Conservation (phyloP, 1,139 yeast species). For the Candida sanyaensis region DNA sequence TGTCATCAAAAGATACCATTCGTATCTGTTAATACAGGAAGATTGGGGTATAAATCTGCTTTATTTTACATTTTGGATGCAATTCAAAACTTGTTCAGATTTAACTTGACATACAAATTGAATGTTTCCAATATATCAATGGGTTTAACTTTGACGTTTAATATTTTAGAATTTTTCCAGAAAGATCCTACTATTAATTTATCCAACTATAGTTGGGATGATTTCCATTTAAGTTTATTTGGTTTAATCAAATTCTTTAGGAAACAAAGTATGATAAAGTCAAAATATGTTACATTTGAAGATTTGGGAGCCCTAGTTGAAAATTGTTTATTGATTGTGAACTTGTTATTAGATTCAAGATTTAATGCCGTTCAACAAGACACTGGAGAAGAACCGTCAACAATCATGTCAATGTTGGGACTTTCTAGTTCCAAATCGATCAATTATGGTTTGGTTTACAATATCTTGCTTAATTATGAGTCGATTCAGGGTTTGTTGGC, state of each 20-base stretch:
- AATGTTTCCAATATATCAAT: slow-evolving; percentile 31
- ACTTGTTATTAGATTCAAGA: slow-evolving; percentile 18
- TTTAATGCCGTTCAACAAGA: slow-evolving; percentile 18
- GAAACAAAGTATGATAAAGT: slow-evolving; percentile 19
- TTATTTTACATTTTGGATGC: slow-evolving; percentile 40
- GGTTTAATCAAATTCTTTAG: slow-evolving; percentile 28
- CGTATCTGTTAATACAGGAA: slow-evolving; percentile 27
- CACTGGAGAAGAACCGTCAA: slow-evolving; percentile 10
- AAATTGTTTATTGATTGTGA: slow-evolving; percentile 29
- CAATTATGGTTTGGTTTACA: slow-evolving; percentile 29
- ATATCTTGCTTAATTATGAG: slow-evolving; percentile 34
- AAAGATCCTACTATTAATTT: slow-evolving; percentile 11
- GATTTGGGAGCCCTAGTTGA: slow-evolving; percentile 23
- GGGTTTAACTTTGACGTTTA: slow-evolving; percentile 25
- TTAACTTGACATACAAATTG: slow-evolving; percentile 39
- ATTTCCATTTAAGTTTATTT: slow-evolving; percentile 28
- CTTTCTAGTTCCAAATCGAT: slow-evolving; percentile 18
- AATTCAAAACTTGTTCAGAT: slow-evolving; percentile 38
- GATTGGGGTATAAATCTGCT: slow-evolving; percentile 29
- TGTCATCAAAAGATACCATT: slow-evolving; percentile 43
- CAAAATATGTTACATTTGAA: slow-evolving; percentile 18
- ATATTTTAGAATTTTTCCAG: slow-evolving; percentile 17
- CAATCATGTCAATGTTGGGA: slow-evolving; percentile 11
- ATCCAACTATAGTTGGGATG: slow-evolving; percentile 30
- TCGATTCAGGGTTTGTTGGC: slow-evolving; percentile 21